Conservation (phyloP, 164 flowering plant genomes). For the Vitis riparia region DNA sequence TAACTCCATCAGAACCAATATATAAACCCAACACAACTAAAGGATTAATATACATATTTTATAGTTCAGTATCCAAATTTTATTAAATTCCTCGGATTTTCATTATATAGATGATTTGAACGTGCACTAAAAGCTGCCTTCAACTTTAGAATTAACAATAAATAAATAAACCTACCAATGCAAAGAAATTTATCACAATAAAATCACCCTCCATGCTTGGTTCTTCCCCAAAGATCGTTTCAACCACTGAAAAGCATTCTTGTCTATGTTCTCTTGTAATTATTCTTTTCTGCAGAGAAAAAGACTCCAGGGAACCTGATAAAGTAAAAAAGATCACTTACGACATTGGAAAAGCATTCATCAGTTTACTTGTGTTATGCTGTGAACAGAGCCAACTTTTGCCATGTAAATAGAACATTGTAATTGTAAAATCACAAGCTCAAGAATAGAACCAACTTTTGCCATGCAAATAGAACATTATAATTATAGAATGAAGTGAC, state of each 20-base stretch:
- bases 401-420: not conserved
- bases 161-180: slow-evolving; percentile 53
- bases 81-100: no score
- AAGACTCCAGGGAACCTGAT: slow-evolving; percentile 39
- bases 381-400: no score
- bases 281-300: slow-evolving; percentile 41
- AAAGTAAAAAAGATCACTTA: slow-evolving; percentile 16
- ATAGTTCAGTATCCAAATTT: no score
- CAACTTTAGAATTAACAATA: not conserved
- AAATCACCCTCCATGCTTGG: slow-evolving; percentile 65
- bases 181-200: slow-evolving; percentile 83
- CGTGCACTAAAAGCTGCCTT: not conserved
- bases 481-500: not conserved
- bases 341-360: not conserved
- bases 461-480: not conserved
- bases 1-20: no score
- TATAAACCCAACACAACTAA: no score
- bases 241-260: slow-evolving; percentile 63
- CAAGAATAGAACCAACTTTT: no score
- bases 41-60: no score
- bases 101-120: no score
- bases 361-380: no score
- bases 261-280: slow-evolving; percentile 54
- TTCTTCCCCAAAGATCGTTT: slow-evolving; percentile 56
- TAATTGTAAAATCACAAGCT: no score